Base-by-base conservation (phyloP, 306 rosid genomes). In the Ochetophila trinervis region DNA sequence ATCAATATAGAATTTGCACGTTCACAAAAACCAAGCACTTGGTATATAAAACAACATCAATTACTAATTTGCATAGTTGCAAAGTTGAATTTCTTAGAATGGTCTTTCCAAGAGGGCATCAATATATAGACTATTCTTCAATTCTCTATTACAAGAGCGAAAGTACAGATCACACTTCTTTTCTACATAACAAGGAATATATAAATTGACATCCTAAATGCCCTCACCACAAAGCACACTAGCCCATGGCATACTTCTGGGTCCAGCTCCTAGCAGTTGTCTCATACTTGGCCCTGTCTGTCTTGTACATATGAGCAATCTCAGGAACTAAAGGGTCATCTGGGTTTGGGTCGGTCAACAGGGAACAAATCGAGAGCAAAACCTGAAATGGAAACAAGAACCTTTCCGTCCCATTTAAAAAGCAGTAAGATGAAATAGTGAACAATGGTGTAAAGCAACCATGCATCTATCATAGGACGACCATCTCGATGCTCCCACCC, bases 241-340 rank as follows among this genome's bases (percentile, higher is more conserved):
- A 89, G 71, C 94, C 94, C 96, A 89, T 89, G 13, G 96, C 96
- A 69, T 89, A 89, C 80, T 89, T 89, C 84, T 87, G 89, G 74
- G 89, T 89, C 87, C 94, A 89, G 94, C 91, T 89, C 91, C 94
- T 75, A 27, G 96, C 87, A 17, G 96, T 87, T 4, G 94, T 85
- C 87, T 89, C 96, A n/a, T 89, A 85, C 86, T 87, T 89, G 67
- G 87, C 72, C 67, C 82, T 65, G 80, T 89, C 91, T 56, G 85
- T 83, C 89, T 89, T 85, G 67, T 87, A 89, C 87, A 87, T 83
- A 21, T 85, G 94, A 42, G 94, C 94, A 50, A 87, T 89, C 78
- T 89, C 96, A 8, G 94, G 94, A 82, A 85, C 96, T 69, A 89
- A 60, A 10, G 88, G 94, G 55, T 89, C 96, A 15, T 89, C 96